Evolutionary conservation across 371 early-diverging fungal genomes (phyloP).

Genomic region (Circinella minor): DNA sequence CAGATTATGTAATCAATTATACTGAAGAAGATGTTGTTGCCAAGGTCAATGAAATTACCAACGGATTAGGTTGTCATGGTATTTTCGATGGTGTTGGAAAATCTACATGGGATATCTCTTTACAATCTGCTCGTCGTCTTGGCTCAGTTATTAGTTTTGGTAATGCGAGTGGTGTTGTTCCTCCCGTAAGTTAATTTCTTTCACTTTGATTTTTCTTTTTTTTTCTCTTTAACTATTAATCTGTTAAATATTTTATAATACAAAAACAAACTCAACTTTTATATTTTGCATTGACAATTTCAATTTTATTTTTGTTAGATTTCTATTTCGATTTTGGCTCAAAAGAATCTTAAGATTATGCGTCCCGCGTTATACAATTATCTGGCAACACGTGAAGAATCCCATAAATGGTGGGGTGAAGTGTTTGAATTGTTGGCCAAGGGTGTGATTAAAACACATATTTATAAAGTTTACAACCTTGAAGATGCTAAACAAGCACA

Average conservation of each 20-base stretch:
- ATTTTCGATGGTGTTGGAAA: constrained; percentile 94
- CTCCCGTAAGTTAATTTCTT: constrained; percentile 49
- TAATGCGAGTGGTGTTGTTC: constrained; percentile 88
- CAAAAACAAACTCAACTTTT: background rate
- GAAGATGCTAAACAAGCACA: constrained; percentile 81
- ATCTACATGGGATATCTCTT: constrained; percentile 79
- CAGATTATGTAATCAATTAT: constrained; percentile 81
- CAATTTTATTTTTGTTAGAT: constrained; percentile 33
- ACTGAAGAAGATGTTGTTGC: constrained; percentile 66
- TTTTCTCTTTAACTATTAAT: no score
- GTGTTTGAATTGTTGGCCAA: constrained; percentile 61
- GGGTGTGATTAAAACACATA: constrained; percentile 63
- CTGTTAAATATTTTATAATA: no score
- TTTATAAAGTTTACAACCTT: constrained; percentile 79
- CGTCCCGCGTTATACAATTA: constrained; percentile 81
- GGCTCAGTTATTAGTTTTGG: constrained; percentile 90
- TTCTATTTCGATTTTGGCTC: constrained; percentile 65
- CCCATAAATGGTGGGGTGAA: constrained; percentile 59
- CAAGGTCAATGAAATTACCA: constrained; percentile 78
- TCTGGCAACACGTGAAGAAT: constrained; percentile 75
- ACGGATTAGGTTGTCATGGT: constrained; percentile 80
- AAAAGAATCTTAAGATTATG: constrained; percentile 78
- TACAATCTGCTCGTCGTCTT: constrained; percentile 70
- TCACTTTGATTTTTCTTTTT: no score
- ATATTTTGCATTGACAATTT: background rate